Base-by-base conservation (phyloP, 306 rosid genomes). In the Begonia peltatifolia region DNA sequence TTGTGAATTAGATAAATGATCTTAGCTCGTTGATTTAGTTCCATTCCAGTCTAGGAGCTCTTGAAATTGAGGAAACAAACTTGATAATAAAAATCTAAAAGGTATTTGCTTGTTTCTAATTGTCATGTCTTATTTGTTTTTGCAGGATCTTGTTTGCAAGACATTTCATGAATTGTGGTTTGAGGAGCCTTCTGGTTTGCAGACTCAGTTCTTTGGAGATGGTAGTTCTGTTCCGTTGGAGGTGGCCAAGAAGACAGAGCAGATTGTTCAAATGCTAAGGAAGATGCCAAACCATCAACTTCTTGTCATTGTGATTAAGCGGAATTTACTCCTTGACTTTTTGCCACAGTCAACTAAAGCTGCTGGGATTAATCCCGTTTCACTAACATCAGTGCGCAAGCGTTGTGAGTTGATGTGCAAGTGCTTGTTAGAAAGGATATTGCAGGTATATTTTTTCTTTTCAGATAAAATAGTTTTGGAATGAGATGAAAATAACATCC, bases 391-490 rank as follows among this genome's bases (percentile, higher is more conserved):
- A 50, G 99, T 90, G 35, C 96, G 86, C 22, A 90, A 75, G 61
- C 95, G 99, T 14, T 90, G 99, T 58, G 99, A 86, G 75, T 66
- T 90, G 71, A 90, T 90, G 94, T 86, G 99, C 87, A 86, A 86
- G 74, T 86, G 94, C 76, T 76, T 90, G 68, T 68, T 90, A 73
- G 99, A 86, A 81, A 86, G 84, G 65, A 83, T 90, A 66, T 68
- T 90, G 73, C 95, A 73, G 99, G 99, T 90, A 58, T 47, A 8
- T 12, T 52, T 44, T 0, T 20, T 25, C 65, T 54, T 64, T 60
- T 51, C 53, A 48, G 54, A 5, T 23, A 42, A 11, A 53, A 48
- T 1, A 14, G 58, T 66, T 54, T 55, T 35, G 17, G 59, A 52
- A 48, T 46, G 55, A 65, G 71, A 38, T 59, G 36, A 55, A 47